phyloP scores from a whole-genome alignment of 768 basidiomycete genomes.

The Tricholoma saponaceum region DNA sequence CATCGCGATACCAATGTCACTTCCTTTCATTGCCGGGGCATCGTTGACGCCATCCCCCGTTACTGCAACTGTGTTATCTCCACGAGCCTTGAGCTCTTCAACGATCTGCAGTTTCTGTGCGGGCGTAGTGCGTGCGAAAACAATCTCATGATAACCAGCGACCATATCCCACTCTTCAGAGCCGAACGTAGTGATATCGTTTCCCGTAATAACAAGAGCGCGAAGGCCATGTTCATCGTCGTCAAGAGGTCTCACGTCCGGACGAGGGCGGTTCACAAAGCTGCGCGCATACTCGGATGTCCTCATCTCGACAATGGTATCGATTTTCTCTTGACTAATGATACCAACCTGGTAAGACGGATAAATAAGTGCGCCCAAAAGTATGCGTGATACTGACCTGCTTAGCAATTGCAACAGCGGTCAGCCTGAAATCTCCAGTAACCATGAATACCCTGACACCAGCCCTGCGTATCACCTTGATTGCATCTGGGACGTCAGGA shows the following conservation, averaged over 20 bases:
- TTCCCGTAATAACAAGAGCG: constrained; percentile 31
- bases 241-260: not conserved
- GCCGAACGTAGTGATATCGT: constrained; percentile 14
- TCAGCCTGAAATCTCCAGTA: constrained; percentile 55
- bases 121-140: constrained; percentile 61
- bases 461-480: constrained; percentile 46
- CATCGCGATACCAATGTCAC: constrained; percentile 62
- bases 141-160: constrained; percentile 32
- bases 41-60: constrained; percentile 69
- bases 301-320: not conserved
- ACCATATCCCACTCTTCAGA: constrained; percentile 1
- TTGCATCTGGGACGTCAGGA: constrained; percentile 48
- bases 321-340: not conserved
- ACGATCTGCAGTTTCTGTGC: constrained; percentile 67
- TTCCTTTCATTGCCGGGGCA: constrained; percentile 53
- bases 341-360: not conserved
- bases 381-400: constrained; percentile 53
- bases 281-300: not conserved
- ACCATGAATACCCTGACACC: constrained; percentile 65
- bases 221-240: constrained; percentile 24
- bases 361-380: constrained; percentile 1
- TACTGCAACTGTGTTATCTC: constrained; percentile 49
- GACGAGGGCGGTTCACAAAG: not conserved
- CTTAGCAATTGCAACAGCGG: constrained; percentile 58
- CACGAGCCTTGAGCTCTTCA: constrained; percentile 47